Conservation (phyloP, 2,329 filamentous ascomycete species). For the Aspergillus ochraceus region DNA sequence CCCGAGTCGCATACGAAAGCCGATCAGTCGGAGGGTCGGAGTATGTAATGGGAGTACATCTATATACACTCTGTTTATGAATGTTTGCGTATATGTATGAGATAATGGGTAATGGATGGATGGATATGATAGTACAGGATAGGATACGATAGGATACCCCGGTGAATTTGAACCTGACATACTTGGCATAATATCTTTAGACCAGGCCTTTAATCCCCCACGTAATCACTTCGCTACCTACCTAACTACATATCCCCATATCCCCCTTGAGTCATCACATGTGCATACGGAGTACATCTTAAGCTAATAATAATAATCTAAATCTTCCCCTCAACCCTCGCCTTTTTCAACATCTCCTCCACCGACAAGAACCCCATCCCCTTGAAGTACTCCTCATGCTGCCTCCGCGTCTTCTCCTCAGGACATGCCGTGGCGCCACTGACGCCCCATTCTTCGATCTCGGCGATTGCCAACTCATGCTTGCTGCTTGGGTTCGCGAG, state of each 20-base stretch:
- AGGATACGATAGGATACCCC: not conserved
- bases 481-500: not conserved
- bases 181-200: too few species aligned
- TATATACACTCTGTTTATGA: not conserved
- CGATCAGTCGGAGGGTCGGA: not conserved
- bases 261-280: too few species aligned
- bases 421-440: not conserved
- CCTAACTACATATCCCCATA: too few species aligned
- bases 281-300: too few species aligned
- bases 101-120: not conserved
- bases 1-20: not conserved
- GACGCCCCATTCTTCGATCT: not conserved
- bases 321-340: not conserved
- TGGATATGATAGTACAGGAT: not conserved
- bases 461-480: not conserved
- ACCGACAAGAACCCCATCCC: not conserved
- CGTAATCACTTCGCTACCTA: too few species aligned
- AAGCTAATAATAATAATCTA: not conserved
- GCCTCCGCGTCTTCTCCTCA: not conserved
- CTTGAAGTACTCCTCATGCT: not conserved
- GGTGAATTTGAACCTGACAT: not conserved
- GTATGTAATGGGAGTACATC: not conserved
- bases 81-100: not conserved
- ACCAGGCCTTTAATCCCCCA: too few species aligned
- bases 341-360: not conserved